Conservation (phyloP, 2,329 filamentous ascomycete species). For the Tricladium varicosporioides region DNA sequence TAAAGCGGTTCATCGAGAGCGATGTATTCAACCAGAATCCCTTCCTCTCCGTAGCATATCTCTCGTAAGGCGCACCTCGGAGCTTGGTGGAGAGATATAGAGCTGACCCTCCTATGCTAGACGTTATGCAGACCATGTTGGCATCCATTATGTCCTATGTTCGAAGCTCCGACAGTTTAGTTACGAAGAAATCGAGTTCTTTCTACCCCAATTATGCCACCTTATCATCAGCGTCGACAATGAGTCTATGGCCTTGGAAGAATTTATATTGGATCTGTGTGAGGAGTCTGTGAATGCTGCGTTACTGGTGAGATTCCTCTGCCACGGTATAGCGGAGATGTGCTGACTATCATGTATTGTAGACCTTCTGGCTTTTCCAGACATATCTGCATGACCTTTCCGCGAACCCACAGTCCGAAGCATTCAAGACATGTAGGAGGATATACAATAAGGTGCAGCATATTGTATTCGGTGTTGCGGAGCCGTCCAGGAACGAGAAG, state of each 20-base stretch:
- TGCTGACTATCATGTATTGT: constrained; percentile 18
- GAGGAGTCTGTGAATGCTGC: constrained; percentile 85
- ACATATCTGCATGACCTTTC: constrained; percentile 82
- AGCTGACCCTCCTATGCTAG: constrained; percentile 42
- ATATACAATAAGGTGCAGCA: constrained; percentile 88
- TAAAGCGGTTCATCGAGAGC: constrained; percentile 88
- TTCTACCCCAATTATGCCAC: constrained; percentile 83
- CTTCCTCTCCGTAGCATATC: constrained; percentile 83
- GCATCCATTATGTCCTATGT: constrained; percentile 86
- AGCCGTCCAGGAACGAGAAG: constrained; percentile 66
- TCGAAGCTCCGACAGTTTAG: constrained; percentile 85
- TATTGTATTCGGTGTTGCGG: constrained; percentile 77
- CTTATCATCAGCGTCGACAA: constrained; percentile 86
- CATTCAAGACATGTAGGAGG: constrained; percentile 78
- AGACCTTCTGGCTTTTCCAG: constrained; percentile 92
- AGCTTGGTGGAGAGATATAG: constrained; percentile 1
- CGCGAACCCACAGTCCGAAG: constrained; percentile 68
- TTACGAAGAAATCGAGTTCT: constrained; percentile 92
- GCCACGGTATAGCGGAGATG: constrained; percentile 2
- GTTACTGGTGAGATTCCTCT: constrained; percentile 61
- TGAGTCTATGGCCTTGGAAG: constrained; percentile 87
- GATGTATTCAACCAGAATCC: constrained; percentile 92
- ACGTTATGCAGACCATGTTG: constrained; percentile 85
- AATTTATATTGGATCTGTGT: constrained; percentile 82
- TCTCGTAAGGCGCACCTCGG: constrained; percentile 58